Base-by-base conservation (phyloP, 192 early-diverging fungal genomes). In the Borealophlyctis nickersoniae region DNA sequence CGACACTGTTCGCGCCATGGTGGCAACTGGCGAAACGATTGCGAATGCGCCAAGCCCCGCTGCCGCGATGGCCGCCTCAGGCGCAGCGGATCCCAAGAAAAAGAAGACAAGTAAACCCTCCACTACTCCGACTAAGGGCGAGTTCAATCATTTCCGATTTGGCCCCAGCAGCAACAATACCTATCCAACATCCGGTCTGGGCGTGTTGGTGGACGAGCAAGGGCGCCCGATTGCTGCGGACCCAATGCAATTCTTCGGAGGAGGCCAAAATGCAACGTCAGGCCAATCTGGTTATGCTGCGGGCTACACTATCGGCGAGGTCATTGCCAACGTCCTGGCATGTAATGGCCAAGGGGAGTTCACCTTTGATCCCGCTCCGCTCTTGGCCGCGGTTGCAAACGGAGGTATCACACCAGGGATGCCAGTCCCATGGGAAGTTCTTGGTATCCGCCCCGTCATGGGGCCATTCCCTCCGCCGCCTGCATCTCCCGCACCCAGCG, bases 1-100 rank as follows among this genome's bases (percentile, higher is more conserved):
- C 5, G 68, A 70, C 11, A 63, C 68, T 3, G 68, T 70, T 2
- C 68, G 68, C 14, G n/a, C 57, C 4, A 39, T 70, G 19, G 68
- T 70, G 1, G 56, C 68, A 1, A 64, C 22, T 30, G 68, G 68
- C 0, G 68, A 70, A 36, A 49, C 36, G 62, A 39, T 70, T 9
- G 68, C 62, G 13, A 64, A 50, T 49, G 54, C 62, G 22, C 60
- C 62, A 13, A 45, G 52, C 9, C 54, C 54, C 52, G 52, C 52
- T 11, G 60, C 60, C 4, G 49, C 32, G 3, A 52, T n/a, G 16
- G 23, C 50, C 49, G 60, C 30, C 48, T 26, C 26, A 5, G 49
- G 62, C 52, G 1, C 58, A 27, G 19, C 16, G 19, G 16, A 60
- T 36, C 22, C 22, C 31, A 16, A 22, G 32, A 58, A 63, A 33